Evolutionary conservation across 352 stramenopile genomes (phyloP).

Genomic region (Globisporangium splendens): DNA sequence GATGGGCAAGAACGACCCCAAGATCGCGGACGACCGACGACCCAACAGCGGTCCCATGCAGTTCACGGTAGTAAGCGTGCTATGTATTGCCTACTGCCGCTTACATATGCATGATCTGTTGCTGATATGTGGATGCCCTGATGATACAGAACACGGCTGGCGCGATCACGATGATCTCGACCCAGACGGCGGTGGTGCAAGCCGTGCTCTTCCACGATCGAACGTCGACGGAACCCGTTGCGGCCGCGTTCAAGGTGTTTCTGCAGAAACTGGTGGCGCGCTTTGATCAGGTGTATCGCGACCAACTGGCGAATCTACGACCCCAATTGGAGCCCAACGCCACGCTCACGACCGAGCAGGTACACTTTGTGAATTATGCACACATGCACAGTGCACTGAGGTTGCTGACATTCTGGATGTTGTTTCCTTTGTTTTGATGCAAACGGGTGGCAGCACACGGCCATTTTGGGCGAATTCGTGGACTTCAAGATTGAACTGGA

Average conservation of each 20-base stretch:
- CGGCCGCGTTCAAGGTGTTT: slow-evolving; percentile 47
- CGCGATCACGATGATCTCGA: slow-evolving; percentile 72
- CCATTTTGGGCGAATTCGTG: slow-evolving; percentile 17
- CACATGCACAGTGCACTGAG: not conserved
- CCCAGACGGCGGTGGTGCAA: slow-evolving; percentile 55
- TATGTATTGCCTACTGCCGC: no score
- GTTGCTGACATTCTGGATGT: not conserved
- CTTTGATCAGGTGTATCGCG: slow-evolving; percentile 41
- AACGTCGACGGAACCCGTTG: slow-evolving; percentile 41
- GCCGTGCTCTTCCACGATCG: slow-evolving; percentile 79
- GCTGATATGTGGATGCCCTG: not conserved
- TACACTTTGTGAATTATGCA: slow-evolving; percentile 3
- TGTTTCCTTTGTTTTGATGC: not conserved
- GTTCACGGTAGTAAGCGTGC: slow-evolving; percentile 19
- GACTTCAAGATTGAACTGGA: slow-evolving; percentile 28
- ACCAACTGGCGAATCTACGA: slow-evolving; percentile 43
- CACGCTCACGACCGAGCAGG: slow-evolving; percentile 23
- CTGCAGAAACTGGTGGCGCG: slow-evolving; percentile 46
- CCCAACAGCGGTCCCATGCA: slow-evolving; percentile 16
- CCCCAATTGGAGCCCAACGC: slow-evolving; percentile 40
- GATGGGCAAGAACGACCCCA: slow-evolving; percentile 13
- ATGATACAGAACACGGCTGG: slow-evolving; percentile 26
- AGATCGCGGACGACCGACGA: slow-evolving; percentile 15
- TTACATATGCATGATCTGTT: not conserved
- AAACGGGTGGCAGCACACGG: not conserved